These are phyloP conservation scores for Marchantia polymorpha DNA, from an alignment of 225 moss, liverwort and hornwort species.

Conservation along the genomic window DNA sequence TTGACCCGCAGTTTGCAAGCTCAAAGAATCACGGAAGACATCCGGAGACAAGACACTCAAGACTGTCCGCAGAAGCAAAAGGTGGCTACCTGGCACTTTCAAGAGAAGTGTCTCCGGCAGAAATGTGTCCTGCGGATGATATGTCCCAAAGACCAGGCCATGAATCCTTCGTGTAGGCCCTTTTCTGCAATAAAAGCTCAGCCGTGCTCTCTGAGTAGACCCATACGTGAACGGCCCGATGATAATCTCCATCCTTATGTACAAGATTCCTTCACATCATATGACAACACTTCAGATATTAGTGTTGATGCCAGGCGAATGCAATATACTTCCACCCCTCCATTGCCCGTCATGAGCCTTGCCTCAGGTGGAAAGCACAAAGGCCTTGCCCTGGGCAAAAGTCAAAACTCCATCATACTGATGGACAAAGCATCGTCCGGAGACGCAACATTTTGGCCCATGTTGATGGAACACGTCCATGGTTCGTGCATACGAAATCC, in stretches of 20 bases:
- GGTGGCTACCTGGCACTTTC: conserved; percentile 66
- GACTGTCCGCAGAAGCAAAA: not conserved
- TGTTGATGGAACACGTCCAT: no score
- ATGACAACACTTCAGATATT: not conserved
- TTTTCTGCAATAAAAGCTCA: conserved; percentile 81
- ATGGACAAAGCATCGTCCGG: no score
- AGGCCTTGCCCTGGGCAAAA: no score
- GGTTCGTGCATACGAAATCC: no score
- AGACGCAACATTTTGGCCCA: no score
- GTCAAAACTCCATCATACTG: no score
- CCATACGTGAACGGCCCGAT: conserved; percentile 93
- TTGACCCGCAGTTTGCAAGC: not conserved
- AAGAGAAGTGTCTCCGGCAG: conserved; percentile 82
- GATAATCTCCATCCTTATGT: conserved; percentile 86
- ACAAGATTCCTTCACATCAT: conserved; percentile 67
- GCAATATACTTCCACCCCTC: no score
- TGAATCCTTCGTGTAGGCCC: conserved; percentile 84
- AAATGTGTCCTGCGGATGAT: conserved; percentile 92
- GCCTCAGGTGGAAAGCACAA: no score
- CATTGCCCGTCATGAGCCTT: no score
- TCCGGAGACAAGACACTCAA: not conserved
- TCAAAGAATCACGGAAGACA: no score
- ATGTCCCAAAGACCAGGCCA: conserved; percentile 95
- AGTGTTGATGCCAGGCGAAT: no score
- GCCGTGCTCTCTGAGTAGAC: conserved; percentile 84